Conservation (phyloP, 257 asterid species). For the Fraxinus americana region DNA sequence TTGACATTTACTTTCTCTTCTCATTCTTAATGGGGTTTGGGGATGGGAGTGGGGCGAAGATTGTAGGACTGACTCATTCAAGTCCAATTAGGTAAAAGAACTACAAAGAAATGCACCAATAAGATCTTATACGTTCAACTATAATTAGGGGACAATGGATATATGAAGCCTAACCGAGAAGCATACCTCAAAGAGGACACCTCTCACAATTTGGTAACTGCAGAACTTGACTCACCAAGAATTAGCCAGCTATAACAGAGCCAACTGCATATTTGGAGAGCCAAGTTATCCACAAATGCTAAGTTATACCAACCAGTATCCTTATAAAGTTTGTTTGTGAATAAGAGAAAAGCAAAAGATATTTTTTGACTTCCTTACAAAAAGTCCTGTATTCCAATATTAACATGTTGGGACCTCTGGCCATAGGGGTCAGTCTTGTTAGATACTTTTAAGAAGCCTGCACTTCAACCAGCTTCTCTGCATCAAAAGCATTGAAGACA, state of each 20-base stretch:
- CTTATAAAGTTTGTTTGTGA: slow-evolving; percentile 7
- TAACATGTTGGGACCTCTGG: slow-evolving; percentile 58
- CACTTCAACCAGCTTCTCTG: slow-evolving; percentile 84
- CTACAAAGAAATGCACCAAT: slow-evolving; percentile 20
- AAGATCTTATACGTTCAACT: slow-evolving; percentile 15
- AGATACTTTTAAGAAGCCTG: slow-evolving; percentile 66
- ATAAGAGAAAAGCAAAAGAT: slow-evolving; percentile 30
- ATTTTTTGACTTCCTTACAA: slow-evolving; percentile 46
- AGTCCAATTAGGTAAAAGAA: slow-evolving; percentile 12
- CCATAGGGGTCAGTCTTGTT: slow-evolving; percentile 64
- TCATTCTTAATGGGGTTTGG: slow-evolving; percentile 13
- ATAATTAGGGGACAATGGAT: slow-evolving; percentile 35
- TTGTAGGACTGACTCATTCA: neutral
- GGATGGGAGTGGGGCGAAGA: neutral
- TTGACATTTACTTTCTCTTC: neutral
- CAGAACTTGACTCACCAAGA: slow-evolving; percentile 71
- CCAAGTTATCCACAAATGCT: slow-evolving; percentile 38
- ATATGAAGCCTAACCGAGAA: slow-evolving; percentile 58
- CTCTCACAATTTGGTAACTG: slow-evolving; percentile 70
- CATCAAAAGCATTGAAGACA: slow-evolving; percentile 91
- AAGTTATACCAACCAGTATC: slow-evolving; percentile 11
- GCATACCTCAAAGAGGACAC: slow-evolving; percentile 94
- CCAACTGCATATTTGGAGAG: slow-evolving; percentile 81
- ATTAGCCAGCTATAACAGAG: slow-evolving; percentile 62
- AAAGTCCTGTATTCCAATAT: slow-evolving; percentile 53